Conservation (phyloP, 2,329 filamentous ascomycete genomes). For the Immersiporthe knoxdaviesiana region DNA sequence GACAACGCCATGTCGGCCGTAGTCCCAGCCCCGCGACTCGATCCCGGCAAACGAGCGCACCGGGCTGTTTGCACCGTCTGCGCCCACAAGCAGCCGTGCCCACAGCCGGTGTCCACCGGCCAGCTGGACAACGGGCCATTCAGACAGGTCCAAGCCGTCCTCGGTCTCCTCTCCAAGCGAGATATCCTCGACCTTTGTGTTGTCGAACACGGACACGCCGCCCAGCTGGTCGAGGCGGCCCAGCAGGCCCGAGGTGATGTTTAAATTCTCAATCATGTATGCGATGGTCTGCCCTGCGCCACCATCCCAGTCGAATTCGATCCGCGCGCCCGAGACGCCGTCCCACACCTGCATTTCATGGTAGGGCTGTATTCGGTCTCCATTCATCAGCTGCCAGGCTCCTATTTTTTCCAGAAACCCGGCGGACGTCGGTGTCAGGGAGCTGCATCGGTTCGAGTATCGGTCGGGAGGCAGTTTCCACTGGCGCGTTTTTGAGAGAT, state of each 20-base stretch:
- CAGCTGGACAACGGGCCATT: constrained; percentile 85
- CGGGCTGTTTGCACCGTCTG: constrained; percentile 92
- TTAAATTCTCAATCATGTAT: constrained; percentile 95
- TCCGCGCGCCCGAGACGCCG: constrained; percentile 81
- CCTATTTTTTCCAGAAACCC: constrained; percentile 81
- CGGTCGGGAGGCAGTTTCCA: constrained; percentile 68
- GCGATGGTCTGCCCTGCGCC: constrained; percentile 70
- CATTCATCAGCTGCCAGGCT: constrained; percentile 78
- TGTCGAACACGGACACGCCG: constrained; percentile 72
- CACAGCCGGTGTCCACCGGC: constrained; percentile 69
- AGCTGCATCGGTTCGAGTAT: constrained; percentile 95
- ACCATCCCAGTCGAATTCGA: constrained; percentile 80
- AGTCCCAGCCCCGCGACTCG: constrained; percentile 87
- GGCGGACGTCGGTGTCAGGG: constrained; percentile 87
- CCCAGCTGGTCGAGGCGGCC: constrained; percentile 71
- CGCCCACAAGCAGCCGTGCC: constrained; percentile 85
- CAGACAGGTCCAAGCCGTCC: constrained; percentile 73
- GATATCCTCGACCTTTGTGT: constrained; percentile 79
- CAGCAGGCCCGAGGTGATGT: constrained; percentile 80
- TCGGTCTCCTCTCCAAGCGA: constrained; percentile 70
- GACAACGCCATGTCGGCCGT: constrained; percentile 86
- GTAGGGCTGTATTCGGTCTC: constrained; percentile 79
- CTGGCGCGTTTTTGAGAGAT: constrained; percentile 69
- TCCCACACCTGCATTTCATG: constrained; percentile 99
- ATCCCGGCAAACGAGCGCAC: constrained; percentile 90